These are phyloP conservation scores for Aspergillus sergii DNA, from an alignment of 2,329 filamentous ascomycete species.

Conservation along the genomic window DNA sequence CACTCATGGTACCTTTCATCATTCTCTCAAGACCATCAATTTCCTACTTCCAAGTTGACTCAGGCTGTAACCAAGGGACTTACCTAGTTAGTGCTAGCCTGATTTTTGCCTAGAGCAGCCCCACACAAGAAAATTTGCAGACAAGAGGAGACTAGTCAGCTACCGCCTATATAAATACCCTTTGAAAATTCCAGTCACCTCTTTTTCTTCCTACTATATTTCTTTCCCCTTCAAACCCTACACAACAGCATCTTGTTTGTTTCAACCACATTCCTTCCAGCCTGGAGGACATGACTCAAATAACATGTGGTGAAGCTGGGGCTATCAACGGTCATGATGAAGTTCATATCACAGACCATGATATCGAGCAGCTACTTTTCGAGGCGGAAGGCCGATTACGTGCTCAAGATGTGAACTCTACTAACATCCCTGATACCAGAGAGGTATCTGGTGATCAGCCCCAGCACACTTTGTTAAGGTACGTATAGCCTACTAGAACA, in stretches of 20 bases:
- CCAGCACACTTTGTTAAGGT: constrained; percentile 16
- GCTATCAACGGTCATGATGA: constrained; percentile 6
- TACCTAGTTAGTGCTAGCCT: background rate
- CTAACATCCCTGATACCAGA: background rate
- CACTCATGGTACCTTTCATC: too few species aligned
- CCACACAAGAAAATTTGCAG: background rate
- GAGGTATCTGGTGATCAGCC: background rate
- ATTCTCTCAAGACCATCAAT: too few species aligned
- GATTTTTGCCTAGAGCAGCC: background rate
- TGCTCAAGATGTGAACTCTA: constrained; percentile 20
- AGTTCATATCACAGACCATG: constrained; percentile 61
- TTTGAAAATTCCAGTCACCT: background rate
- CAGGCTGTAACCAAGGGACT: too few species aligned
- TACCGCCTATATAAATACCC: background rate
- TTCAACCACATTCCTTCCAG: constrained; percentile 4
- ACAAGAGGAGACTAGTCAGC: background rate
- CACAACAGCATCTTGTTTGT: too few species aligned
- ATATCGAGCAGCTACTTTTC: constrained; percentile 64
- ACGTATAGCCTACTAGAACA: background rate
- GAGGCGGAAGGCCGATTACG: constrained; percentile 64
- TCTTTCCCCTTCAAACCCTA: background rate
- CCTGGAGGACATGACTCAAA: constrained; percentile 10
- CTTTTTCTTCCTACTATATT: background rate
- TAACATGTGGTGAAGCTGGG: constrained; percentile 2
- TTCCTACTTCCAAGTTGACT: too few species aligned